Base-by-base conservation (phyloP, 768 basidiomycete genomes). In the Mycena rosella region DNA sequence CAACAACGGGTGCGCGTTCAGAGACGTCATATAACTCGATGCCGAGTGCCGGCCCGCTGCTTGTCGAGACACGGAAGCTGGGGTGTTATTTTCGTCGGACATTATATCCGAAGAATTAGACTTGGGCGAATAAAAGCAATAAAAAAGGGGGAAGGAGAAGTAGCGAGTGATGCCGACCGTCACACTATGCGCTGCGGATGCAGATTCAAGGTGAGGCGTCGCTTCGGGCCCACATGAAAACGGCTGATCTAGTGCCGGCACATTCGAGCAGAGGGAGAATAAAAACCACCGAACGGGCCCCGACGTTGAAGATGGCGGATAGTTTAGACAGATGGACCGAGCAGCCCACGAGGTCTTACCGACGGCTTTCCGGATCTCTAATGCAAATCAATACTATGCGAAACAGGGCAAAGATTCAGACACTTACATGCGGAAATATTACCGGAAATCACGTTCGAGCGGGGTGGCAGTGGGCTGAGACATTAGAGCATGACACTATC, bases 191-290 rank as follows among this genome's bases (percentile, higher is more conserved):
- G 40, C 22, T 13, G 26, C 22, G 5, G n/a, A n/a, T n/a, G n/a
- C n/a, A 2, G 32, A 48, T 14, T n/a, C 18, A 0, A 2, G 49
- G 24, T 7, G 29, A 30, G 26, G 32, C 27, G 20, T 20, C 9
- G n/a, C 27, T 44, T 62, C 40, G 17, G 61, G n/a, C 36, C 62
- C 53, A 48, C 30, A 49, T 56, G 53, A 32, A 63, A 63, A 30
- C 45, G 10, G 44, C 34, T 47, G 32, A 52, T 34, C 24, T 40
- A 22, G 38, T 38, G 51, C n/a, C n/a, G n/a, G 13, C 48, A 49
- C 6, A 29, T 26, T 40, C 38, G 26, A 47, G 24, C 20, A 20
- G 22, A n/a, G n/a, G n/a, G n/a, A n/a, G 17, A 18, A 27, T 27
- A 47, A 53, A 27, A 27, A 53, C 27, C 48, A 59, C 22, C 29